Conservation (phyloP, 768 basidiomycete genomes). For the Trametes villosa region DNA sequence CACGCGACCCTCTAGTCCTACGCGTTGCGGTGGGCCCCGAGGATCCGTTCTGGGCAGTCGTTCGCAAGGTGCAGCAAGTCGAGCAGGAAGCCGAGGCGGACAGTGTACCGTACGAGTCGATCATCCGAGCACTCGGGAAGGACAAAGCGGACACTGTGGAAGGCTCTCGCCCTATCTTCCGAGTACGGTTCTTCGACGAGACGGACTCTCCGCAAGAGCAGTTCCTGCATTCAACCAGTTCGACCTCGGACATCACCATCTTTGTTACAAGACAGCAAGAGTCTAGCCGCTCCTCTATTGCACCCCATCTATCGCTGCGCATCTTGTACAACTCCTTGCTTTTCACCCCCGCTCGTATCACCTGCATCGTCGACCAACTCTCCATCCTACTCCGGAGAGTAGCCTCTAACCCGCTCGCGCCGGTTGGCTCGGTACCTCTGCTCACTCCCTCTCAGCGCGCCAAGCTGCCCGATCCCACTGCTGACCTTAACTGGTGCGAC, state of each 20-base stretch:
- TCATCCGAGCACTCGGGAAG: constrained; percentile 70
- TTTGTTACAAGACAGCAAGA: constrained; percentile 79
- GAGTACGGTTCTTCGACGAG: constrained; percentile 96
- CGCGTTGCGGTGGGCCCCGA: constrained; percentile 81
- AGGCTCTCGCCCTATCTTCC: constrained; percentile 68
- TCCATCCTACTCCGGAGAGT: constrained; percentile 75
- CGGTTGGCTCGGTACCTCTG: constrained; percentile 81
- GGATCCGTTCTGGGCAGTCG: constrained; percentile 89
- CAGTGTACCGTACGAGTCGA: constrained; percentile 76
- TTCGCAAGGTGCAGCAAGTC: constrained; percentile 81
- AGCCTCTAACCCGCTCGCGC: constrained; percentile 64
- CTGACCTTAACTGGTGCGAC: constrained; percentile 94
- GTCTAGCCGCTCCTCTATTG: constrained; percentile 69
- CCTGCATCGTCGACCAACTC: constrained; percentile 84
- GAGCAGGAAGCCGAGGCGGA: constrained; percentile 85
- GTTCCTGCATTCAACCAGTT: constrained; percentile 78
- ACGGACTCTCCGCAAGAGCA: constrained; percentile 73
- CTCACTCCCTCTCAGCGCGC: constrained; percentile 71
- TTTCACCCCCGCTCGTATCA: constrained; percentile 80
- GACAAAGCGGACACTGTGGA: constrained; percentile 65
- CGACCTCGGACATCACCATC: constrained; percentile 92
- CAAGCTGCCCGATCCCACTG: constrained; percentile 80
- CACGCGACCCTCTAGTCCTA: constrained; percentile 81
- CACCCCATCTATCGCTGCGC: constrained; percentile 77
- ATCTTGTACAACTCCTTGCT: constrained; percentile 94